phyloP scores from a whole-genome alignment of 169 alveolate species.

The Plasmodium coatneyi region DNA sequence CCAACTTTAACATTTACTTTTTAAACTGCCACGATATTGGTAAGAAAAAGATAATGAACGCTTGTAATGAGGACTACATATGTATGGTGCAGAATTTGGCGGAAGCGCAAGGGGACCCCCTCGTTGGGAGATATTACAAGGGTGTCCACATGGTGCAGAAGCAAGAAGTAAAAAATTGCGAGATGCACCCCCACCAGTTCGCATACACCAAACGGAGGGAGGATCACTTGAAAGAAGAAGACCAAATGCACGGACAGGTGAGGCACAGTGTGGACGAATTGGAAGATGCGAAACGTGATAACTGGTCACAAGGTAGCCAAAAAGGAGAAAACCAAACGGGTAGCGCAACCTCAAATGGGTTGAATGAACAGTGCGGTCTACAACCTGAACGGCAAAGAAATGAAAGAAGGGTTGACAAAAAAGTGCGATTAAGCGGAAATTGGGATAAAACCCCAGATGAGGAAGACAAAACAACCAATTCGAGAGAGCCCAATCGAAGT shows the following conservation, averaged over 20 bases:
- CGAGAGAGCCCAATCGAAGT: not conserved
- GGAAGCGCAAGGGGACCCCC: conserved; percentile 23
- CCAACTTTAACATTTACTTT: conserved; percentile 22
- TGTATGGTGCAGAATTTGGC: conserved; percentile 38
- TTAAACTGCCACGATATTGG: conserved; percentile 20
- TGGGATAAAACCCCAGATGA: not conserved
- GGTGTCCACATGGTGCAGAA: not conserved
- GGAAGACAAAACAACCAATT: not conserved
- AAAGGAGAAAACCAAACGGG: not conserved
- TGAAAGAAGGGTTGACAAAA: not conserved
- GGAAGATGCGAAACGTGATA: not conserved
- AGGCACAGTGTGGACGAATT: not conserved
- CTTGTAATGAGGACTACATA: conserved; percentile 19
- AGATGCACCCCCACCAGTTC: not conserved
- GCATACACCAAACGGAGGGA: not conserved
- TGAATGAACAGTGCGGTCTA: not conserved
- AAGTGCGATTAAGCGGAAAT: not conserved
- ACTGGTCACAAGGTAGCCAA: not conserved
- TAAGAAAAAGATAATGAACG: conserved; percentile 37
- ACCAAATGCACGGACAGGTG: not conserved
- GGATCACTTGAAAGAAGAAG: not conserved
- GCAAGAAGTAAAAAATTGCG: not conserved
- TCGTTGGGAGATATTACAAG: conserved; percentile 32
- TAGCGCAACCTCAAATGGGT: not conserved
- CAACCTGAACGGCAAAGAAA: not conserved